Evolutionary conservation across 306 rosid genomes (phyloP), one percentile per base, ranked within the genome.

Genomic region (Fragaria vesca): DNA sequence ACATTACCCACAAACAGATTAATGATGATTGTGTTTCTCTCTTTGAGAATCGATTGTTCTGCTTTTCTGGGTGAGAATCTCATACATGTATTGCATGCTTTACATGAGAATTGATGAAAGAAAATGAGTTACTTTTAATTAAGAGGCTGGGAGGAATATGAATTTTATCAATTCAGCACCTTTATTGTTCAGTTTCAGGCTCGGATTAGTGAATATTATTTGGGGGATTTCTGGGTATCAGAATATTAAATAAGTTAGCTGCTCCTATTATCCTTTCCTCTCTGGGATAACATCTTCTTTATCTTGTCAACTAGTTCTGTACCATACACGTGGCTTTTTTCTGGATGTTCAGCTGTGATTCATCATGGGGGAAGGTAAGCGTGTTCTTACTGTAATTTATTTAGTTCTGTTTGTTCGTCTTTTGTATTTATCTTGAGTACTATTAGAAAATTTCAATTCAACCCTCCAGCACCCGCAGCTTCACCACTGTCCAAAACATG

Each of bases 321-420:
- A 66, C 88, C 96, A 46, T 93, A 93, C 81, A 52, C 80, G 70
- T 93, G 94, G 96, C 89, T 93, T 73, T 87, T 90, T 82, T 83
- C 89, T 79, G 81, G 77, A 60, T 93, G 97, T 77, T 85, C 85
- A 12, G 93, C 88, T 68, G 92, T 84, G 43, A 80, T 93, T 86
- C 97, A 93, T 81, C 97, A 93, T 72, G 97, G 97, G 75, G 97
- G 97, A 80, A 93, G 97, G 97, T 93, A 66, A 82, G 89, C 81
- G 17, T 60, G 46, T 18, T 52, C 20, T 48, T 21, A 36, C 28
- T 38, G 12, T 48, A 17, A 6, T 15, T 72, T 50, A 1, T 52
- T 20, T 52, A 52, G 11, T 32, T 32, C 32, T 34, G 3, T 61
- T 61, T 55, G 9, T 58, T 24, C 24, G 15, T 58, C 6, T 24